These are phyloP conservation scores for Allium sativum DNA, from an alignment of 106 monocot genomes.

Conservation along the genomic window DNA sequence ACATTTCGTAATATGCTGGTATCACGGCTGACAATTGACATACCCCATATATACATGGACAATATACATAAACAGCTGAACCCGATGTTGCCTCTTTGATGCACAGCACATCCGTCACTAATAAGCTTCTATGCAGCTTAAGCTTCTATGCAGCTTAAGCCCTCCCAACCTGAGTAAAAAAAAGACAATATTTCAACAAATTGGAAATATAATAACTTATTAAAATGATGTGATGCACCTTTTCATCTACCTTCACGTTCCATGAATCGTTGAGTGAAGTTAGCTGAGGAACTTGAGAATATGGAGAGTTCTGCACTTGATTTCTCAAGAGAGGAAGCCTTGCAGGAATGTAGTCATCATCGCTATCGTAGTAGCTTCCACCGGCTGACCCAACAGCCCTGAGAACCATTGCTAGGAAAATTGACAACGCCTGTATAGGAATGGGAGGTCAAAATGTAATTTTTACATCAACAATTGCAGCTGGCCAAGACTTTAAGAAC, in stretches of 20 bases:
- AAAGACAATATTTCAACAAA: not conserved
- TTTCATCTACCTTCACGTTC: conserved; percentile 21
- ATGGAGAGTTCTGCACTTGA: conserved; percentile 25
- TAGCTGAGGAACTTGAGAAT: conserved; percentile 6
- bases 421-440: conserved; percentile 26
- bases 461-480: too few relatives aligned
- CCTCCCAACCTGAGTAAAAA: not conserved
- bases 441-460: not conserved
- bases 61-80: too few relatives aligned
- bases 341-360: conserved; percentile 41
- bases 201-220: not conserved
- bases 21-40: too few relatives aligned
- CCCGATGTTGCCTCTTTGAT: too few relatives aligned
- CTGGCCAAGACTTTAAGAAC: too few relatives aligned
- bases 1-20: too few relatives aligned
- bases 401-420: conserved; percentile 53
- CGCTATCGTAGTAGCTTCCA: conserved; percentile 50
- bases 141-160: too few relatives aligned
- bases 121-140: too few relatives aligned
- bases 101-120: too few relatives aligned
- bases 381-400: conserved; percentile 39
- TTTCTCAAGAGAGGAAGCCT: conserved; percentile 58
- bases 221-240: not conserved
- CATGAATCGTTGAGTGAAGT: conserved; percentile 19
- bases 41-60: too few relatives aligned